Base-by-base conservation (phyloP, 1,284 basidiomycete species). In the Apiotrichum domesticum region DNA sequence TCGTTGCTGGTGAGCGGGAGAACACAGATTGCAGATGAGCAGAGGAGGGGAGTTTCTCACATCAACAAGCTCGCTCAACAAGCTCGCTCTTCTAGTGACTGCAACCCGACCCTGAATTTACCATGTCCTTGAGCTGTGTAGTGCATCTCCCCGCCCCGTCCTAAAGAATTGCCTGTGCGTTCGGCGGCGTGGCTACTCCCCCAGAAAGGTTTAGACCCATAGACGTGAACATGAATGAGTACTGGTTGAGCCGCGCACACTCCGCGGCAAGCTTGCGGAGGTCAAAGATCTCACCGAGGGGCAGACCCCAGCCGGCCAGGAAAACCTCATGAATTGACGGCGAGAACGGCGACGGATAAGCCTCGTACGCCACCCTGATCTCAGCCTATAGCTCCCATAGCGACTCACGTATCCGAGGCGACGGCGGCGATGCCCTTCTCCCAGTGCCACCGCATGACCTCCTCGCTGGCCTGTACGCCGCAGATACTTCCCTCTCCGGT, bases 241-340 rank as follows among this genome's bases (percentile, higher is more conserved):
- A 80, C 42, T 73, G 58, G 7, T 68, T 56, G 13, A 66, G 57
- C 51, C 65, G 44, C 29, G 63, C 56, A 49, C 76, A 78, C 51
- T 70, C 62, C 35, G 63, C 40, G 2, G 73, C 68, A 10, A 80
- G 66, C 32, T 59, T 58, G 32, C 77, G 71, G 11, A 79, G 65
- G 59, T 80, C 77, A 51, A 77, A 79, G 44, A 79, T 60, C 58
- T 79, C 78, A 33, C 78, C 79, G 37, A 78, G 77, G 3, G 71
- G 71, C 41, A 69, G 40, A 4, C 71, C 61, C 69, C 68, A 74
- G 56, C 72, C 67, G 21, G 59, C 67, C 6, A 72, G 55, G 63
- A 75, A 69, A 10, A 65, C 62, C 51, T 72, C 65, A 61, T 73
- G 70, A 21, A 53, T 44, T 2, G 44, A 48, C 13, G 54, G 57